phyloP scores from a whole-genome alignment of 2,329 filamentous ascomycete genomes.

The Aspergillus caelatus region DNA sequence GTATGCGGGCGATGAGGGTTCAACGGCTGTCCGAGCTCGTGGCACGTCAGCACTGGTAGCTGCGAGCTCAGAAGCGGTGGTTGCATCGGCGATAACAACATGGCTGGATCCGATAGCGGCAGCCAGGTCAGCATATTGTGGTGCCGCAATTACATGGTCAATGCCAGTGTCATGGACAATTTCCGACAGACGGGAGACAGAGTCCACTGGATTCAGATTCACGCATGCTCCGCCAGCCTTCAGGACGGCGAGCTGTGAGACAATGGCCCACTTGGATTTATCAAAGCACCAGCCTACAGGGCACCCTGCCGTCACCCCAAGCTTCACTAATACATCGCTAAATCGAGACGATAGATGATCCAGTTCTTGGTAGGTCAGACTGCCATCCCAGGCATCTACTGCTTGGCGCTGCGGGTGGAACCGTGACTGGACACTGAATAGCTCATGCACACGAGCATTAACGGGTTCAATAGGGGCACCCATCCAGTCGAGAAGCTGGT shows the following conservation, averaged over 20 bases:
- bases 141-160: background rate
- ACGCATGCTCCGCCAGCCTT: slow-evolving; percentile 13
- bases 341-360: slow-evolving; percentile 8
- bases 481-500: background rate
- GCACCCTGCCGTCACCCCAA: background rate
- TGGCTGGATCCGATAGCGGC: background rate
- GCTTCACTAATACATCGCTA: background rate
- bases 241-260: slow-evolving; percentile 9
- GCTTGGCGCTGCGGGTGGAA: background rate
- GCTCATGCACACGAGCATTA: background rate
- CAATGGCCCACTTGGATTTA: slow-evolving; percentile 13
- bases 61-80: background rate
- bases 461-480: background rate
- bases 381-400: slow-evolving; percentile 7
- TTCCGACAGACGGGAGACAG: background rate
- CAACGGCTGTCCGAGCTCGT: background rate
- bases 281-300: slow-evolving; percentile 10
- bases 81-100: slow-evolving; percentile 3
- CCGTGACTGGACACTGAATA: background rate
- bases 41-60: background rate
- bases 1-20: slow-evolving; percentile 50
- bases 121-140: slow-evolving; percentile 1
- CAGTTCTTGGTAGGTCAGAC: slow-evolving; percentile 9
- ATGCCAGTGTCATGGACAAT: slow-evolving; percentile 4
- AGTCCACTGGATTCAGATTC: slow-evolving; percentile 2